Evolutionary conservation across 73 alveolate species (phyloP).

Genomic region (Tetrahymena borealis): DNA sequence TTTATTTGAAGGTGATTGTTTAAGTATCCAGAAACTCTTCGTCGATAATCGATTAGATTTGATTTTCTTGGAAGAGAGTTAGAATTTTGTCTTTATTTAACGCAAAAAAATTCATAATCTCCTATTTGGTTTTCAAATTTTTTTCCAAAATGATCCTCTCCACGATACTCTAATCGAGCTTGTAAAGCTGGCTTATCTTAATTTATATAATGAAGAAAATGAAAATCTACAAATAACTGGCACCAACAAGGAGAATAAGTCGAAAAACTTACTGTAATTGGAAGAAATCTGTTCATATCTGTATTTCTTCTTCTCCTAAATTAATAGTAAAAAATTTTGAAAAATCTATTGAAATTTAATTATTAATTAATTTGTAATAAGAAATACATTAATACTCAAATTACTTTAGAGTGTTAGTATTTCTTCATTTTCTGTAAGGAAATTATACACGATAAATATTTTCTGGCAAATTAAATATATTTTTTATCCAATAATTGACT

Average conservation of each 20-base stretch:
- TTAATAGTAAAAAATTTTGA: too few species aligned
- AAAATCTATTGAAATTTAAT: too few species aligned
- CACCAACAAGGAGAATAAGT: too few species aligned
- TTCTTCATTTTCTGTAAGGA: too few species aligned
- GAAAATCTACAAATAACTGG: too few species aligned
- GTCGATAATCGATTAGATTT: background rate
- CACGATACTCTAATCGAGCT: background rate
- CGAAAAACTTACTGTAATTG: background rate
- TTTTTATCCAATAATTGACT: too few species aligned
- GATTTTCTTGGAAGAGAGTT: background rate
- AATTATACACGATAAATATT: too few species aligned
- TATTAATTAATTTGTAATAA: too few species aligned
- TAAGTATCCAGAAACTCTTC: background rate
- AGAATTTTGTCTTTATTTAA: background rate
- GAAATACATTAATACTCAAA: too few species aligned
- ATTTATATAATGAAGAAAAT: background rate
- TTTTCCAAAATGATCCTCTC: background rate
- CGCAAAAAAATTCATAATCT: background rate
- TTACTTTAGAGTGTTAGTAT: too few species aligned
- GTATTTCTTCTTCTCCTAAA: too few species aligned
- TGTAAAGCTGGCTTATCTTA: background rate
- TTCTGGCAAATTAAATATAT: too few species aligned
- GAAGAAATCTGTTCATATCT: background rate
- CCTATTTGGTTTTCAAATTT: background rate
- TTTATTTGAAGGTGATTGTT: background rate